Conservation (phyloP, 169 alveolate genomes). For the Eimeria falciformis region DNA sequence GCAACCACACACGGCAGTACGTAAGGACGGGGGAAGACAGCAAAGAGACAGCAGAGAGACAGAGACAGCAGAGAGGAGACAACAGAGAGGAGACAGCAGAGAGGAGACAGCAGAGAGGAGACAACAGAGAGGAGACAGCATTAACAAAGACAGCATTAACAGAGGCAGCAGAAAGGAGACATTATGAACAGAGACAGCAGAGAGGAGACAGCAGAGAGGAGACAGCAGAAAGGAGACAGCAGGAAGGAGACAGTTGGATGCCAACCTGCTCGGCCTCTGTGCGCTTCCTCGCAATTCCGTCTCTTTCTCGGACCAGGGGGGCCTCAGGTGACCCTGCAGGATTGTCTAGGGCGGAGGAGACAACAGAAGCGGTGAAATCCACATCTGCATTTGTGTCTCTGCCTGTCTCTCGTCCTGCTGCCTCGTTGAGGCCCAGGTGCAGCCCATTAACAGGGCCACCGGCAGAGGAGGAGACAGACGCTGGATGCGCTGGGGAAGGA, state of each 20-base stretch:
- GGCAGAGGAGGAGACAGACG: too few relatives aligned
- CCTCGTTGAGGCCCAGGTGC: too few relatives aligned
- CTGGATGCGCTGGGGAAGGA: too few relatives aligned
- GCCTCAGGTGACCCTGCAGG: slow-evolving; percentile 9
- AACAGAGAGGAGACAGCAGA: too few relatives aligned
- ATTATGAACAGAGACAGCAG: too few relatives aligned
- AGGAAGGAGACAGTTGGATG: background rate
- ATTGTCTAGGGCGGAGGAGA: background rate
- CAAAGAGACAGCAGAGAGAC: too few relatives aligned
- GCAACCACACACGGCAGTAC: too few relatives aligned
- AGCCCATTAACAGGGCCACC: too few relatives aligned
- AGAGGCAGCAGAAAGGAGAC: background rate
- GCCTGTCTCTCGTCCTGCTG: background rate
- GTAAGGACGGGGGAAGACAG: too few relatives aligned
- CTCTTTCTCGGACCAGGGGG: background rate
- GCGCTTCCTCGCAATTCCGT: background rate
- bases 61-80: background rate
- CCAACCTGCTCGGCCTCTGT: slow-evolving; percentile 29
- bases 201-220: background rate
- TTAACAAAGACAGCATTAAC: too few relatives aligned
- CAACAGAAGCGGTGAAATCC: background rate
- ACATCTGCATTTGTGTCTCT: background rate
- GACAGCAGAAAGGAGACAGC: background rate
- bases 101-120: background rate
- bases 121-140: background rate